Evolutionary conservation across 176 grass and related monocot genomes (phyloP), one percentile per base, ranked within the genome.

Genomic region (Oryza nivara): DNA sequence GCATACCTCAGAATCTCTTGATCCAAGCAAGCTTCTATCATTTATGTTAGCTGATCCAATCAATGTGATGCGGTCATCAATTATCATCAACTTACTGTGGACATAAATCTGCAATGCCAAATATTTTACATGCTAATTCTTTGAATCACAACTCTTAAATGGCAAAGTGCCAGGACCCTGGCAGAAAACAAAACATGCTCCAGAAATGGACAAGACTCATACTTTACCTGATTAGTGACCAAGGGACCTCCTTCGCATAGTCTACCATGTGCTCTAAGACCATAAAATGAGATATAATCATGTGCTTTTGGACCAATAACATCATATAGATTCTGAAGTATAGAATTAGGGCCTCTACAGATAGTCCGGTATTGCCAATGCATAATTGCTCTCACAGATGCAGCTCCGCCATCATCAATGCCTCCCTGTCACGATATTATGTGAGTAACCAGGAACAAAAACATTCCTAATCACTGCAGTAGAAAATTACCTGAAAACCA

Each of bases 11-110:
- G 96, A 98, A 83, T 98, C 96, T 77, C 96, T 95, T 71, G 93
- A 98, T 83, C 96, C 96, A 85, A 98, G 83, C 80, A 98, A 94
- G 75, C 96, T 98, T 92, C 96, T 95, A 82, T 98, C 96, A 83
- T 98, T 98, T 75, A 98, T 92, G 80, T 98, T 98, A 80, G 96
- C 96, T 75, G 96, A 98, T 65, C 96, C 96, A 87, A 98, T 93
- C 88, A 98, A 84, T 85, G 90, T 76, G 75, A 94, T 90, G 23
- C 96, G 93, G 78, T 98, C 96, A 92, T 98, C 96, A 83, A 98
- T 76, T 85, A 98, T 96, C 96, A 98, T 94, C 84, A 98, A 92
- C 87, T 98, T 98, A 89, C 96, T 94, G 88, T 98, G 96, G 43
- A 98, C 93, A 82, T 95, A 98, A 89, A 98, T 89, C 96, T 98